Evolutionary conservation across 2,329 filamentous ascomycete species (phyloP).

Genomic region (Fonsecaea monophora): DNA sequence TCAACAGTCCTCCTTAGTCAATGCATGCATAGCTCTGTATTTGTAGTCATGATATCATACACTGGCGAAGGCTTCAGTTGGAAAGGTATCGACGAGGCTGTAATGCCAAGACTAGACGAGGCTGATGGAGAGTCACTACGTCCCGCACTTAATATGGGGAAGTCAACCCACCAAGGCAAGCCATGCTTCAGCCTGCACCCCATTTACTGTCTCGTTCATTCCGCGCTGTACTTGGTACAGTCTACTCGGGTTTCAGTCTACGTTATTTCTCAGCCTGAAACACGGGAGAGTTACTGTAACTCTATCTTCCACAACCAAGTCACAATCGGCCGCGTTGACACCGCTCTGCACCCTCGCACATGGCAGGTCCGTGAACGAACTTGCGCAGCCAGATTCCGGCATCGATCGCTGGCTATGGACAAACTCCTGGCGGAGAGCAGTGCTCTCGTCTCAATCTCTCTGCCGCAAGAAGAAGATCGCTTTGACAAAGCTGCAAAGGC

Average conservation of each 20-base stretch:
- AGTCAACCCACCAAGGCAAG: not conserved
- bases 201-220: not conserved
- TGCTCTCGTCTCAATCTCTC: slow-evolving; percentile 26
- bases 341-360: slow-evolving; percentile 11
- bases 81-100: not conserved
- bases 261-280: not conserved
- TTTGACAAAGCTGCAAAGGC: slow-evolving; percentile 50
- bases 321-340: not conserved
- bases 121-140: not conserved
- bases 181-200: not conserved
- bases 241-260: not conserved
- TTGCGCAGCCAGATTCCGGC: not conserved
- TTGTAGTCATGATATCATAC: too few species aligned
- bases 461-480: slow-evolving; percentile 37
- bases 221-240: not conserved
- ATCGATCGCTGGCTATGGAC: slow-evolving; percentile 28
- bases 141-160: slow-evolving; percentile 1
- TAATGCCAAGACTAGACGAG: not conserved
- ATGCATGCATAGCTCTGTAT: not conserved
- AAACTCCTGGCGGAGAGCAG: slow-evolving; percentile 31
- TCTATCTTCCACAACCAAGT: not conserved
- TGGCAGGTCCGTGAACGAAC: slow-evolving; percentile 30
- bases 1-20: not conserved
- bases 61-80: too few species aligned
- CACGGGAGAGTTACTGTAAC: not conserved